phyloP scores from a whole-genome alignment of 192 early-diverging fungal genomes.

The Linderina pennispora region DNA sequence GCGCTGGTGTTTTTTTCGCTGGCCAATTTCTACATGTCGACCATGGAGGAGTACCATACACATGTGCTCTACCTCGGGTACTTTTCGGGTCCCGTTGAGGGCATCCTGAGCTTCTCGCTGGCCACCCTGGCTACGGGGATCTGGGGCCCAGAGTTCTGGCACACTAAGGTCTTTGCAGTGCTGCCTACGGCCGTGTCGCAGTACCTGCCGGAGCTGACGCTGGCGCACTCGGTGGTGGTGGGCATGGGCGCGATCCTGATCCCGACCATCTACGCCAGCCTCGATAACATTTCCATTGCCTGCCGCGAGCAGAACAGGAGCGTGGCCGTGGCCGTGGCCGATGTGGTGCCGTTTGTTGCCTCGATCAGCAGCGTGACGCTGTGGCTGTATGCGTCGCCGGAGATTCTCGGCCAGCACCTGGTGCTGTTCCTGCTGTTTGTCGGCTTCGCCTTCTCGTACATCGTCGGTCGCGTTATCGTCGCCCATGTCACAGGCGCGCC shows the following conservation, averaged over 20 bases:
- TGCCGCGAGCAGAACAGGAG: slow-evolving; percentile 52
- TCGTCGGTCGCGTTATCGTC: slow-evolving; percentile 78
- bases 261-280: slow-evolving; percentile 47
- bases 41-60: slow-evolving; percentile 95
- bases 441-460: slow-evolving; percentile 73
- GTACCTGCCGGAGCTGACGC: slow-evolving; percentile 25
- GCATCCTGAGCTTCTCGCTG: slow-evolving; percentile 63
- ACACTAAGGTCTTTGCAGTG: slow-evolving; percentile 12
- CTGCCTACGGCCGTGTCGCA: slow-evolving; percentile 18
- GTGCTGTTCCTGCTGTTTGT: slow-evolving; percentile 62
- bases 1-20: slow-evolving; percentile 55
- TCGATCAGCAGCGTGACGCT: slow-evolving; percentile 42
- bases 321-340: slow-evolving; percentile 50
- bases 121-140: slow-evolving; percentile 57
- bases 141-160: slow-evolving; percentile 50
- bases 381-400: slow-evolving; percentile 66
- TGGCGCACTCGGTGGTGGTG: slow-evolving; percentile 38
- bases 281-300: slow-evolving; percentile 55
- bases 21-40: slow-evolving; percentile 84
- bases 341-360: slow-evolving; percentile 61
- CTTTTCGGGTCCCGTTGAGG: slow-evolving; percentile 87
- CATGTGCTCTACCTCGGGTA: slow-evolving; percentile 76
- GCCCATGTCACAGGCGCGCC: slow-evolving; percentile 79
- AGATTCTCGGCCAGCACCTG: slow-evolving; percentile 58
- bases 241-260: slow-evolving; percentile 22